phyloP scores from a whole-genome alignment of 2,329 filamentous ascomycete species.

The Diaporthe sp. region DNA sequence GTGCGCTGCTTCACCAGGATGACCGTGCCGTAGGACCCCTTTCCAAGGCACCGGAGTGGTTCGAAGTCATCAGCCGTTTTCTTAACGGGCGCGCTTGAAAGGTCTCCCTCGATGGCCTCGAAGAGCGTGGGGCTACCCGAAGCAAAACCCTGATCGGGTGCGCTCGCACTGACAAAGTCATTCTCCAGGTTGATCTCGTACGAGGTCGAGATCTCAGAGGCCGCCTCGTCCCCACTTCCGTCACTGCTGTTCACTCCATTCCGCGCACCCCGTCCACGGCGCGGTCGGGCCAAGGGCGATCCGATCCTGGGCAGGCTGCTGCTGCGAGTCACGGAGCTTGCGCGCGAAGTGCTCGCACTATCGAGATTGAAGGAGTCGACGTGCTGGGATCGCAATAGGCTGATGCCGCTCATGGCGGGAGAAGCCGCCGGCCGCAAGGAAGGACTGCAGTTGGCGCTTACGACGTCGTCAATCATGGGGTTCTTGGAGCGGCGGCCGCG shows the following conservation, averaged over 20 bases:
- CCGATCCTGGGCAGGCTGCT: conserved; percentile 60
- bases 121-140: conserved; percentile 46
- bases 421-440: conserved; percentile 65
- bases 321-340: conserved; percentile 68
- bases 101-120: conserved; percentile 66
- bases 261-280: conserved; percentile 45
- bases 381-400: conserved; percentile 80
- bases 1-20: conserved; percentile 90
- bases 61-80: conserved; percentile 95
- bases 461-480: conserved; percentile 66
- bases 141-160: conserved; percentile 55
- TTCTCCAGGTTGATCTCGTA: conserved; percentile 89
- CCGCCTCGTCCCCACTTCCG: conserved; percentile 75
- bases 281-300: conserved; percentile 46
- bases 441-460: conserved; percentile 76
- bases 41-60: conserved; percentile 90
- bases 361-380: conserved; percentile 83
- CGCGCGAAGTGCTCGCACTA: conserved; percentile 56
- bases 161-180: conserved; percentile 83
- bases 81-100: conserved; percentile 74
- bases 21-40: conserved; percentile 96
- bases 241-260: conserved; percentile 64
- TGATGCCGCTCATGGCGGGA: conserved; percentile 79
- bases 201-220: conserved; percentile 79
- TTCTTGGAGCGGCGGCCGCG: conserved; percentile 55